Conservation (phyloP, 2,329 filamentous ascomycete species). For the Akanthomyces lecanii region DNA sequence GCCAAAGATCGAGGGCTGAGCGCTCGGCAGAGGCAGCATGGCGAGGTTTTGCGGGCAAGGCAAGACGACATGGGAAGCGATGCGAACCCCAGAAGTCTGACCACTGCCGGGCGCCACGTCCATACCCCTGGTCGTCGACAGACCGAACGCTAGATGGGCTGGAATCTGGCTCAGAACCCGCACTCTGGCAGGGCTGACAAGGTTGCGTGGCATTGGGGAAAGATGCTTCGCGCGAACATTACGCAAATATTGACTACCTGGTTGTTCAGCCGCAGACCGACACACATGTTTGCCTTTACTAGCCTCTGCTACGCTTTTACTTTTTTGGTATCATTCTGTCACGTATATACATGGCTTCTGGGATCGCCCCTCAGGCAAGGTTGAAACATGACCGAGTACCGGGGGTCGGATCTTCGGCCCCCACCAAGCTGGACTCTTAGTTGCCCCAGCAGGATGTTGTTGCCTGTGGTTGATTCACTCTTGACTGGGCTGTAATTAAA, state of each 20-base stretch:
- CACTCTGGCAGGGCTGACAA: not conserved
- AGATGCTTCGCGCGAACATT: not conserved
- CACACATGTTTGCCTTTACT: not conserved
- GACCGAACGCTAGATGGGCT: slow-evolving; percentile 1
- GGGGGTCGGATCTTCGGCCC: slow-evolving; percentile 8
- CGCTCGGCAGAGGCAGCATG: not conserved
- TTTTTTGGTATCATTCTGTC: no score
- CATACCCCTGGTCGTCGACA: not conserved
- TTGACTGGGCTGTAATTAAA: not conserved
- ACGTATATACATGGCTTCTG: not conserved
- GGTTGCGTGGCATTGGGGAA: not conserved
- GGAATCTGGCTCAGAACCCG: not conserved
- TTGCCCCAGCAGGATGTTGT: not conserved
- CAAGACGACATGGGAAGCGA: not conserved
- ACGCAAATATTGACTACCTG: not conserved
- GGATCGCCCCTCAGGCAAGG: slow-evolving; percentile 3
- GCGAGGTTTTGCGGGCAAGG: not conserved
- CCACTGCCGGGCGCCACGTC: not conserved
- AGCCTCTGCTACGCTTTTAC: not conserved
- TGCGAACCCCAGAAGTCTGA: not conserved
- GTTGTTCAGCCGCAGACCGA: not conserved
- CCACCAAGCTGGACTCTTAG: slow-evolving; percentile 6
- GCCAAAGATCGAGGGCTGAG: not conserved
- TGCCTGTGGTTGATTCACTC: not conserved
- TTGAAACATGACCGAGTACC: not conserved